Evolutionary conservation across 2,329 filamentous ascomycete genomes (phyloP).

Genomic region (Albophoma yamanashiensis): DNA sequence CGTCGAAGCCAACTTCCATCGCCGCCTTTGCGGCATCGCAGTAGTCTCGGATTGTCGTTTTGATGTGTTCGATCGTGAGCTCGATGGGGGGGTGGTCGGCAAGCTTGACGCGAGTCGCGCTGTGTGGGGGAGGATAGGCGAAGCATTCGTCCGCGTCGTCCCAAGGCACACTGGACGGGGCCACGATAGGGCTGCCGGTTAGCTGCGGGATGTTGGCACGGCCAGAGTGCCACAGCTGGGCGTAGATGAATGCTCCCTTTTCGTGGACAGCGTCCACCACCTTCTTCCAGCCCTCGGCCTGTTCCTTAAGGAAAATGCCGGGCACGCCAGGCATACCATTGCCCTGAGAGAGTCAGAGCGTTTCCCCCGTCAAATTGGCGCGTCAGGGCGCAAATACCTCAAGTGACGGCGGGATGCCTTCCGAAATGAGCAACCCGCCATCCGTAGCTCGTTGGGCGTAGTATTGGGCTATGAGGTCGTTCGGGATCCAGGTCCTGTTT

Average conservation of each 20-base stretch:
- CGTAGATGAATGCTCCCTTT: background rate
- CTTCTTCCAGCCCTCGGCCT: background rate
- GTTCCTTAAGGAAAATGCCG: background rate
- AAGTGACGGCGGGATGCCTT: constrained; percentile 36
- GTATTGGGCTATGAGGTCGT: constrained; percentile 28
- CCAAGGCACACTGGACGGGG: background rate
- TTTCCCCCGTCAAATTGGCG: background rate
- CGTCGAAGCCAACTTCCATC: background rate
- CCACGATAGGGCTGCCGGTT: background rate
- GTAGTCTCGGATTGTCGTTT: background rate
- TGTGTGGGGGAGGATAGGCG: background rate
- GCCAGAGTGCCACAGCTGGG: background rate
- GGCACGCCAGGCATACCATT: background rate
- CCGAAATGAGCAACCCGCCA: constrained; percentile 31
- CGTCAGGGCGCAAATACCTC: constrained; percentile 27
- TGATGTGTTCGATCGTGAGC: background rate
- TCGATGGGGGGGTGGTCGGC: background rate
- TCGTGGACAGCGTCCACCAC: background rate
- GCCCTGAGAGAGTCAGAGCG: background rate
- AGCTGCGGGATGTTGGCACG: background rate
- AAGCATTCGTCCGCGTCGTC: background rate
- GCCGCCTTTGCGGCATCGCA: background rate
- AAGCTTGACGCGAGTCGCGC: background rate
- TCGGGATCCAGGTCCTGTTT: constrained; percentile 37
- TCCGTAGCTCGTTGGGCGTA: constrained; percentile 30